phyloP scores from a whole-genome alignment of 169 alveolate species.

The Perkinsus olseni region DNA sequence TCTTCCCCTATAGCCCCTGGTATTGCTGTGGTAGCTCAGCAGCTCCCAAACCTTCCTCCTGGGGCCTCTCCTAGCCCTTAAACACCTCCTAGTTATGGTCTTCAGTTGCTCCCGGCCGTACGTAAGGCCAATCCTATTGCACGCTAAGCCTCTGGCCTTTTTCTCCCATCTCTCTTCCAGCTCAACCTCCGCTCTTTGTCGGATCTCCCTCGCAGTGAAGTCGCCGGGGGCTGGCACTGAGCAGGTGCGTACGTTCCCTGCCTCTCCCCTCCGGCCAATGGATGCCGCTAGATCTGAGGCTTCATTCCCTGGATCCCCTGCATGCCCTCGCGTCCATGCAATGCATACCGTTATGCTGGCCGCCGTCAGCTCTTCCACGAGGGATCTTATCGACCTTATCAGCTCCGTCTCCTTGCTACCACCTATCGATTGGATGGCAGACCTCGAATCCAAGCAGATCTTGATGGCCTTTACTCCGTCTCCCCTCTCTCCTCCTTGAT shows the following conservation, averaged over 20 bases:
- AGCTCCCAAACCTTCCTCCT: neutral
- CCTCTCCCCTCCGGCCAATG: neutral
- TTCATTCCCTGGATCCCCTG: neutral
- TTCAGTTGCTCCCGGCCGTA: neutral
- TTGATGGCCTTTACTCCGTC: too few relatives aligned
- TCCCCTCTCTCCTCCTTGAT: neutral
- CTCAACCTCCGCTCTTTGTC: neutral
- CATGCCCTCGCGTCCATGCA: neutral
- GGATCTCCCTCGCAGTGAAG: neutral
- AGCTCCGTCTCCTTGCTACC: neutral
- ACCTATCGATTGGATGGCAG: neutral
- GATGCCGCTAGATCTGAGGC: neutral
- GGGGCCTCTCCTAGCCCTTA: neutral
- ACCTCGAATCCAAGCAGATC: neutral
- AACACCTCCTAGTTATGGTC: neutral
- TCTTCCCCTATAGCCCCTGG: neutral
- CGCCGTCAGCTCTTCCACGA: neutral
- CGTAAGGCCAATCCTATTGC: neutral
- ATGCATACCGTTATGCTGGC: neutral
- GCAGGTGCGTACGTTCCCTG: neutral
- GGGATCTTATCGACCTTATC: neutral
- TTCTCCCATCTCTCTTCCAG: neutral
- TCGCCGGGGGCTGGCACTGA: neutral
- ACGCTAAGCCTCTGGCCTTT: neutral
- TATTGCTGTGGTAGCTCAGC: neutral